Evolutionary conservation across 2,329 filamentous ascomycete genomes (phyloP).

Genomic region (Pseudogymnoascus pannorum): DNA sequence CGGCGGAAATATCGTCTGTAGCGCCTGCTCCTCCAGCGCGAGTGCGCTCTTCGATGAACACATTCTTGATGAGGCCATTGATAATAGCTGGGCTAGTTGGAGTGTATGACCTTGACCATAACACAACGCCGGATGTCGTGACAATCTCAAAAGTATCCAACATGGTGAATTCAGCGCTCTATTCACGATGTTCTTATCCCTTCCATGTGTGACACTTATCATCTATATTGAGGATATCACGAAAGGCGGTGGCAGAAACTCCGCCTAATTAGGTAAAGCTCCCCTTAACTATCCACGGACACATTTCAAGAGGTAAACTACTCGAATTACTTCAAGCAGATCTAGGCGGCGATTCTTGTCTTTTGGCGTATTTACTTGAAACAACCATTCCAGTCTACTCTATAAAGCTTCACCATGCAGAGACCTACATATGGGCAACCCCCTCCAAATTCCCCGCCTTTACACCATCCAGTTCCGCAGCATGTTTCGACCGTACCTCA

Average conservation of each 20-base stretch:
- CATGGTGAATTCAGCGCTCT: conserved; percentile 45
- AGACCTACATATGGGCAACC: conserved; percentile 72
- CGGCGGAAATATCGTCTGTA: conserved; percentile 53
- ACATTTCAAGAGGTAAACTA: conserved; percentile 8
- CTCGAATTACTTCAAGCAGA: not conserved
- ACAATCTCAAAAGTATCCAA: conserved; percentile 95
- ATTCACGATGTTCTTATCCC: conserved; percentile 8
- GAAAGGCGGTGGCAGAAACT: conserved; percentile 7
- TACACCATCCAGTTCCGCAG: conserved; percentile 95
- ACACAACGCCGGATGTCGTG: conserved; percentile 89
- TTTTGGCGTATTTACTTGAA: not conserved
- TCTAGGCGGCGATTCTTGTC: not conserved
- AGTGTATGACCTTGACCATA: conserved; percentile 87
- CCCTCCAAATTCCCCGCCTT: conserved; percentile 68
- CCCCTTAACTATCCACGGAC: conserved; percentile 7
- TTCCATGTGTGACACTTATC: conserved; percentile 7
- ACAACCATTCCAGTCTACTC: not conserved
- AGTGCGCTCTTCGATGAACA: conserved; percentile 92
- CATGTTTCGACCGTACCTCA: conserved; percentile 98
- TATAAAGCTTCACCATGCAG: conserved; percentile 56
- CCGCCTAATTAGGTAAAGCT: not conserved
- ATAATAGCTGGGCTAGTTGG: conserved; percentile 74
- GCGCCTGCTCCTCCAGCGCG: conserved; percentile 45
- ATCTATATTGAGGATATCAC: not conserved
- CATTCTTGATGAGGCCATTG: conserved; percentile 91